Base-by-base conservation (phyloP, 1,139 yeast genomes). In the Blastobotrys illinoisensis region DNA sequence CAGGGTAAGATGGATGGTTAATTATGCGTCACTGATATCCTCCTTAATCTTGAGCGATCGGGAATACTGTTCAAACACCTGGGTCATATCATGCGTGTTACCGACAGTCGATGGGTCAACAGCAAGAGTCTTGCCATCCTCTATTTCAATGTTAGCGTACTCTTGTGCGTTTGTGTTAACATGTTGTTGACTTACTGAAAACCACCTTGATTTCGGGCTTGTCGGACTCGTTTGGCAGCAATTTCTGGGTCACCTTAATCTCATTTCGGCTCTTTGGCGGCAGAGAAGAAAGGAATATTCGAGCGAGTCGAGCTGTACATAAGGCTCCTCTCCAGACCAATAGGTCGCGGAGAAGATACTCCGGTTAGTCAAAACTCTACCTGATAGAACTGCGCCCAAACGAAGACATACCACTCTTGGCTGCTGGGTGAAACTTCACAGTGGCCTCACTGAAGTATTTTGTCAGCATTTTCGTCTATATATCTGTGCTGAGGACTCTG, bases 371-470 rank as follows among this genome's bases (percentile, higher is more conserved):
- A 26, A 44, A 9, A 3, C 7, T 9, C 13, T 19, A 44, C 21
- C 11, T 16, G 46, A 13, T 44, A 44, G 21, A 5, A 3, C 13
- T 23, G 9, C 23, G 46, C 13, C 19, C 24, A 9, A 32, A 9
- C 14, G 20, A 6, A 3, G 16, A 74, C 80, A 57, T 70, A 79
- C 83, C 79, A 61, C 86, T 88, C 44, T 77, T 71, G 0, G 83
- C 80, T 59, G 88, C 79, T 0, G 97, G 97, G 67, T 87, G 83
- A 75, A 89, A 89, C 67, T 78, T 83, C 50, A 89, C 88, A 48
- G 77, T 74, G n/a, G 88, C 88, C 64, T 83, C 83, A 44, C 88
- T 76, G 71, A 89, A 87, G 73, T 85, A 88, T 71, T 88, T 88
- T 50, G 96, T 89, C 64, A 89, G 85, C 96, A 89, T 88, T 18